Evolutionary conservation across 179 eudicot genomes (phyloP), one percentile per base, ranked within the genome.

Genomic region (Carnegiea gigantea): DNA sequence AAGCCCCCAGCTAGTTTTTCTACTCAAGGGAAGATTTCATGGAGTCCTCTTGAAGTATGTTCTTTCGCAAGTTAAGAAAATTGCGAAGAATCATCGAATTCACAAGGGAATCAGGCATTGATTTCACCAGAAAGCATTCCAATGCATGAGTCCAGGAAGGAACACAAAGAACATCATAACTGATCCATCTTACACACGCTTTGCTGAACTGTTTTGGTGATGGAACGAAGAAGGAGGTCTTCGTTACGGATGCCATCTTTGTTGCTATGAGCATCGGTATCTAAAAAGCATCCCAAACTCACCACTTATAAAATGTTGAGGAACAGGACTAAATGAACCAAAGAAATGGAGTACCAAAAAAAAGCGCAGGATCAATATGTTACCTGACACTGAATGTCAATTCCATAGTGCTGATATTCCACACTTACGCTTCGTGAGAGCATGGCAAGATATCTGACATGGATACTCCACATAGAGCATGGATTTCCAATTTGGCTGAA

Each of bases 341-440:
- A 51, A 23, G 26, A 76, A 28, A 24, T 9, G 48, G 2, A 23
- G 24, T 26, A 57, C 4, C 48, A n/a, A 76, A 11, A 54, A n/a
- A 59, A 43, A 43, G 18, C 2, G 49, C 43, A 46, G 6, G 44
- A 78, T 78, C 20, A 43, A 78, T 38, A 48, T 7, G 59, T 70
- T 81, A 92, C 92, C 88, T 88, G 95, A 65, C 95, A 92, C 40
- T 92, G 92, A 51, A 92, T 84, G 74, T 90, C 93, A 46, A 90
- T 89, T 74, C 93, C 95, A 49, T 79, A 80, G 30, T 85, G 83
- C 82, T 88, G 77, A 77, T 90, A 92, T 77, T 89, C 93, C 85
- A 92, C 73, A 80, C 81, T 79, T 38, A 88, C 51, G 86, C 89
- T 75, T 78, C 83, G 90, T 30, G 95, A 88, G 68, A 92, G 77